Base-by-base conservation (phyloP, 345 rosid genomes). In the Excoecaria agallocha region DNA sequence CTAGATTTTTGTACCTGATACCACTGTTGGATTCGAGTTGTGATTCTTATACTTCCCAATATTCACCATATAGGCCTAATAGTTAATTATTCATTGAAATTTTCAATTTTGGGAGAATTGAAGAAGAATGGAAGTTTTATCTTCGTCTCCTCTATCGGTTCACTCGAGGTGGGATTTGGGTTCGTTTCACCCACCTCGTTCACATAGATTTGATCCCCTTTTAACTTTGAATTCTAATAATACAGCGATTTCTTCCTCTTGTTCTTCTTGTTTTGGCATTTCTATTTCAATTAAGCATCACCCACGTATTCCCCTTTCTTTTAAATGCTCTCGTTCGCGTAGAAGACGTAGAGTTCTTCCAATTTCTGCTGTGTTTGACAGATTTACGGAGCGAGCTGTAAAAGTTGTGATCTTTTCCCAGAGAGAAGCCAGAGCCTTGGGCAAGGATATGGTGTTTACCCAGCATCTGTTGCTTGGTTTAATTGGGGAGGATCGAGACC, bases 401-500 rank as follows among this genome's bases (percentile, higher is more conserved):
- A 91, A 91, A 73, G 89, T 90, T 22, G 90, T 95, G 52, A 82
- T 95, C 67, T 86, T 87, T 70, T 94, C 99, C 0, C 99, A 93
- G 81, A 86, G 90, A 72, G 97, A 95, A 72, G 97, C 98, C 13
- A 85, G 79, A 72, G 78, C 88, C 0, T 48, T 92, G 58, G 99
- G 99, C 25, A 88, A 85, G 75, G 91, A 93, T 67, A 87, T 88
- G 92, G 98, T 93, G 45, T 91, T 88, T 74, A 79, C 90, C 13
- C 99, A 91, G 78, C 98, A 93, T 77, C 91, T 89, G 63, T 83
- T 93, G 69, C 78, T 93, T 57, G 98, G 99, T 49, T 76, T 95
- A 69, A 86, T 95, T 38, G 85, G 78, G 0, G 98, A 95, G 76
- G 98, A 92, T 81, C 87, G 89, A 8, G 93, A 91, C 74, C 95